Percentiles rank a stretch among this genome's conserved stretches.
These are phyloP conservation scores for Monilinia laxa DNA, from an alignment of 2,329 filamentous ascomycete species.

Conservation along the genomic window DNA sequence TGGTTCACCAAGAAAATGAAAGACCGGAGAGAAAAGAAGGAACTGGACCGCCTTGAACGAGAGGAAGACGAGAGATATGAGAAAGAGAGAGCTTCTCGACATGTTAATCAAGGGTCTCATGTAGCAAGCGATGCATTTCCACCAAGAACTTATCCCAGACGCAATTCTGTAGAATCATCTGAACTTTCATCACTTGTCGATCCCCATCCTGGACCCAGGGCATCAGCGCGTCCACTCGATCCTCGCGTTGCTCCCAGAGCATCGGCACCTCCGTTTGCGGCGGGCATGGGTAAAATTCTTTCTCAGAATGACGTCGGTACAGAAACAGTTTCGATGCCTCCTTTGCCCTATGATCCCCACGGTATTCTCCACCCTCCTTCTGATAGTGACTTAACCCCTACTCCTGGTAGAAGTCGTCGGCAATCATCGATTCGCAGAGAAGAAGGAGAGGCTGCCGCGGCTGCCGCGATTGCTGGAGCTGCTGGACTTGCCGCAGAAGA, in stretches of 20 bases:
- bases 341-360: constrained; percentile 54
- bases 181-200: constrained; percentile 38
- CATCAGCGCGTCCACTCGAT: constrained; percentile 40
- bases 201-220: constrained; percentile 41
- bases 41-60: constrained; percentile 45
- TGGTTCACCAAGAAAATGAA: constrained; percentile 67
- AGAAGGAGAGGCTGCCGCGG: constrained; percentile 47
- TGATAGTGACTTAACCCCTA: constrained; percentile 27
- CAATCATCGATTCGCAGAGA: constrained; percentile 49
- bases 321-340: constrained; percentile 50
- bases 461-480: constrained; percentile 48
- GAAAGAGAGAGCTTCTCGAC: constrained; percentile 60
- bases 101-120: constrained; percentile 52
- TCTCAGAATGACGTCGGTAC: constrained; percentile 44
- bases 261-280: constrained; percentile 39
- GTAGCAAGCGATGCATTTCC: constrained; percentile 68
- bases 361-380: constrained; percentile 43
- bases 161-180: constrained; percentile 36
- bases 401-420: constrained; percentile 43
- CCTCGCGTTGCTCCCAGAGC: constrained; percentile 42
- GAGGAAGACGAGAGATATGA: constrained; percentile 45
- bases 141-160: constrained; percentile 45
- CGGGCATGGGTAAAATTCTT: constrained; percentile 35
- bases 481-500: constrained; percentile 51
- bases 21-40: constrained; percentile 50